phyloP scores from a whole-genome alignment of 345 rosid species.

The Eucalyptus virginea region DNA sequence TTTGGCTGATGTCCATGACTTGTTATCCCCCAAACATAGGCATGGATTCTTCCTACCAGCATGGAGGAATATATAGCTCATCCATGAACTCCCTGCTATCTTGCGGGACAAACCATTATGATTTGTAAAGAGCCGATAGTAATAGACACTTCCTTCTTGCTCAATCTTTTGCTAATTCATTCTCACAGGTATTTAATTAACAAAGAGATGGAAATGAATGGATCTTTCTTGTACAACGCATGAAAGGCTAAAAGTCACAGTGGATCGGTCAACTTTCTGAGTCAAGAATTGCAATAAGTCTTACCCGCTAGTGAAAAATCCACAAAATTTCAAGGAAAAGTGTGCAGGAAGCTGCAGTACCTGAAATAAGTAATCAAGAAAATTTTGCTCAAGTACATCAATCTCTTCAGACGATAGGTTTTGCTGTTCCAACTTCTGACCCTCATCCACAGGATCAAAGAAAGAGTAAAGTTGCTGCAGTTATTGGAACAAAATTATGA shows the following conservation, averaged over 20 bases:
- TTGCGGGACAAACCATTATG: not conserved
- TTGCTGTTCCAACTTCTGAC: constrained; percentile 73
- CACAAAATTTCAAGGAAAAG: not conserved
- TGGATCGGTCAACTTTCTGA: not conserved
- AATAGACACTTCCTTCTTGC: not conserved
- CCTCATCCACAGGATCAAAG: constrained; percentile 75
- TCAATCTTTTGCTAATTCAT: not conserved
- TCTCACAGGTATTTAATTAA: not conserved
- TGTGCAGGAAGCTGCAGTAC: constrained; percentile 7
- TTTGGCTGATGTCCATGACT: not conserved
- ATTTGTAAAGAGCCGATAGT: not conserved
- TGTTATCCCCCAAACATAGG: not conserved
- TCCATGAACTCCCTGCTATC: not conserved
- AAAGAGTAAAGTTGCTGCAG: constrained; percentile 87
- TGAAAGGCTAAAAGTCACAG: not conserved
- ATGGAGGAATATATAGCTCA: not conserved
- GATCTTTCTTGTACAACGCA: not conserved
- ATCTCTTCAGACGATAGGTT: constrained; percentile 47
- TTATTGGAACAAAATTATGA: not conserved
- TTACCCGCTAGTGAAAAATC: not conserved
- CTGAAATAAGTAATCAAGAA: constrained; percentile 74
- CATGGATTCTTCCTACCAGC: not conserved
- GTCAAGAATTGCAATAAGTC: not conserved
- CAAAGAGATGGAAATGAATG: not conserved
- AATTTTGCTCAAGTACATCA: constrained; percentile 81